Percentiles rank a stretch among this genome's conserved stretches.
Conservation (phyloP, 805 yeast species). For the Torulaspora maleeae region DNA sequence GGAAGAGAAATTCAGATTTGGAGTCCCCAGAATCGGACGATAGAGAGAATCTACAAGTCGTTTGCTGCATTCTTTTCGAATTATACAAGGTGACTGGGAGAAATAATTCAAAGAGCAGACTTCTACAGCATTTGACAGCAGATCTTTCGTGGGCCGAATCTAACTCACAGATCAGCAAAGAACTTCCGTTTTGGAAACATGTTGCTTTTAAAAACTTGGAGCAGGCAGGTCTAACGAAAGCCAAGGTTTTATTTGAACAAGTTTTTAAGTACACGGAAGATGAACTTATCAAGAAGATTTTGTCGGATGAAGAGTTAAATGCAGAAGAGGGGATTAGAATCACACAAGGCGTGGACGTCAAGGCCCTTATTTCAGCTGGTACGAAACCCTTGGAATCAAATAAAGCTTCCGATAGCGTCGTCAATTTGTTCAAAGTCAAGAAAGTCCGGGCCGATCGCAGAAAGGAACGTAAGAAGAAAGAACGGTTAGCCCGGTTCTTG, state of each 20-base stretch:
- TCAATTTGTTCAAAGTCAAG: conserved; percentile 12
- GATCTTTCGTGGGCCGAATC: not conserved
- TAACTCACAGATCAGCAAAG: conserved; percentile 1
- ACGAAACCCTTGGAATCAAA: conserved; percentile 18
- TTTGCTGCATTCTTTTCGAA: conserved; percentile 25
- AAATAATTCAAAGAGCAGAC: conserved; percentile 17
- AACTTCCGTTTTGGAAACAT: conserved; percentile 29
- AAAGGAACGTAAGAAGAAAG: conserved; percentile 19
- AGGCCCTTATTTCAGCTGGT: conserved; percentile 20
- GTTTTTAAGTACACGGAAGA: conserved; percentile 12
- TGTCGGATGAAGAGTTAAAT: conserved; percentile 7
- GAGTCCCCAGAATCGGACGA: not conserved
- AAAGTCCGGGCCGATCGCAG: conserved; percentile 33
- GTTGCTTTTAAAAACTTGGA: conserved; percentile 28
- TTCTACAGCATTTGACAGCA: conserved; percentile 17
- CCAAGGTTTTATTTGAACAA: conserved; percentile 17
- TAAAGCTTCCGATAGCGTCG: conserved; percentile 14
- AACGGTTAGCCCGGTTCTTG: conserved; percentile 23
- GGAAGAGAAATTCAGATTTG: conserved; percentile 1
- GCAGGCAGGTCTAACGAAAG: conserved; percentile 15
- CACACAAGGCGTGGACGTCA: conserved; percentile 24
- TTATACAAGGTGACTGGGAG: conserved; percentile 25
- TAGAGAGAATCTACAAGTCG: conserved; percentile 4
- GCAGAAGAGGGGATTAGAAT: conserved; percentile 15
- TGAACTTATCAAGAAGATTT: conserved; percentile 10